Base-by-base conservation (phyloP, 495 filamentous ascomycete species). In the Astrothelium subdiscretum region DNA sequence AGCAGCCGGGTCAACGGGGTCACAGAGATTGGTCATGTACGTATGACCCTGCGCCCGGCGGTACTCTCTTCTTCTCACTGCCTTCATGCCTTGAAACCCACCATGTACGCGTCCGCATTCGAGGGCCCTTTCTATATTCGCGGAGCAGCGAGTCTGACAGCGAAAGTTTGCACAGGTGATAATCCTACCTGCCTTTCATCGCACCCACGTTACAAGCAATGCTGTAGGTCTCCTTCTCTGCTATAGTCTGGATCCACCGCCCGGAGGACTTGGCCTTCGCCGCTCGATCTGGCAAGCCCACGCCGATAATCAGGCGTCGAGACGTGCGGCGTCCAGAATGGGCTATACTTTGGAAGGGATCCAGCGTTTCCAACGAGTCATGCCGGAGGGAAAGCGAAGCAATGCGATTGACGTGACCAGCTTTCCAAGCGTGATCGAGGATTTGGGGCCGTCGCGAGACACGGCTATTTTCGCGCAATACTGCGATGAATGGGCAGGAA, bases 171-270 rank as follows among this genome's bases (percentile, higher is more conserved):
- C 35, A 38, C 35, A 38, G 35, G 61, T 72, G 20, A 66, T 73
- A 20, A 66, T 66, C 29, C 63, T 73, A 12, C 63, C 71, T 1
- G 26, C 52, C 0, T 74, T 67, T 31, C 70, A 73, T 24, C 63
- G 64, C 40, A 71, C 72, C 22, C 71, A 74, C 60, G 70, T 74
- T 29, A 64, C 70, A 29, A 63, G 65, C 11, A 72, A 74, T 31
- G 70, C 72, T 1, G 66, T 69, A 15, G 72, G 72, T 22, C 64
- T 74, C 12, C 24, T 72, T 40, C 58, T 74, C 31, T 70, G 65
- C 26, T 69, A 71, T 64, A 67, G 70, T 18, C 59, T 74, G 6
- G 68, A 70, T 31, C 58, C 65, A 12, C 65, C 59, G 1, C 57
- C 62, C 38, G 32, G 38, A 13, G 72, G 69, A 0, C 57, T 73